Conservation (phyloP, 768 basidiomycete species). For the Tephrocybe rancida region DNA sequence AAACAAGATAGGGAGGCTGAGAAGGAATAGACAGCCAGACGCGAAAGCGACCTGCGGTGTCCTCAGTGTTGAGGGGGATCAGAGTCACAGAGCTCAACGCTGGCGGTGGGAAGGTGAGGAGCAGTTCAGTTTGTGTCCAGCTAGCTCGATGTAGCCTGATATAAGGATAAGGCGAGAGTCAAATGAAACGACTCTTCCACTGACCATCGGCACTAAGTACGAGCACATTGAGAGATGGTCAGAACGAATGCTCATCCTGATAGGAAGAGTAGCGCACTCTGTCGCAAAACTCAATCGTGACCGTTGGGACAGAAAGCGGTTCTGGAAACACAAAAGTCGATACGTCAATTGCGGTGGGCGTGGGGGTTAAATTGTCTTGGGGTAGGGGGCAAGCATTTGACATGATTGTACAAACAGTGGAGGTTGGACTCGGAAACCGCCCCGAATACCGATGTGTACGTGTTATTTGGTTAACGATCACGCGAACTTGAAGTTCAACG, state of each 20-base stretch:
- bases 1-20: slow-evolving; percentile 54
- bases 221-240: neutral
- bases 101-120: slow-evolving; percentile 89
- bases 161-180: slow-evolving; percentile 7
- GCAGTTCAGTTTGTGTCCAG: slow-evolving; percentile 93
- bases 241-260: neutral
- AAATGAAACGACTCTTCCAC: slow-evolving; percentile 14
- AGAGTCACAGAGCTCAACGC: slow-evolving; percentile 66
- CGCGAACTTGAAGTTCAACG: neutral
- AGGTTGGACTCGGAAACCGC: too few relatives aligned
- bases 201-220: slow-evolving; percentile 86
- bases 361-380: neutral
- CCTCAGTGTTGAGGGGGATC: slow-evolving; percentile 74
- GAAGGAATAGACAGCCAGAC: slow-evolving; percentile 70
- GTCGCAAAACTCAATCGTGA: slow-evolving; percentile 94
- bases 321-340: slow-evolving; percentile 60
- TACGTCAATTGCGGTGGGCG: slow-evolving; percentile 36
- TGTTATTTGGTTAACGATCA: slow-evolving; percentile 43
- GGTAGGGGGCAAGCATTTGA: slow-evolving; percentile 3
- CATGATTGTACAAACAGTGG: neutral
- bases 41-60: slow-evolving; percentile 88
- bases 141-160: slow-evolving; percentile 87
- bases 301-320: slow-evolving; percentile 43
- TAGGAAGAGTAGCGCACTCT: slow-evolving; percentile 53
- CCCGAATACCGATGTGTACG: slow-evolving; percentile 31